Evolutionary conservation across 345 rosid genomes (phyloP).

Genomic region (Eucalyptus curtisii): DNA sequence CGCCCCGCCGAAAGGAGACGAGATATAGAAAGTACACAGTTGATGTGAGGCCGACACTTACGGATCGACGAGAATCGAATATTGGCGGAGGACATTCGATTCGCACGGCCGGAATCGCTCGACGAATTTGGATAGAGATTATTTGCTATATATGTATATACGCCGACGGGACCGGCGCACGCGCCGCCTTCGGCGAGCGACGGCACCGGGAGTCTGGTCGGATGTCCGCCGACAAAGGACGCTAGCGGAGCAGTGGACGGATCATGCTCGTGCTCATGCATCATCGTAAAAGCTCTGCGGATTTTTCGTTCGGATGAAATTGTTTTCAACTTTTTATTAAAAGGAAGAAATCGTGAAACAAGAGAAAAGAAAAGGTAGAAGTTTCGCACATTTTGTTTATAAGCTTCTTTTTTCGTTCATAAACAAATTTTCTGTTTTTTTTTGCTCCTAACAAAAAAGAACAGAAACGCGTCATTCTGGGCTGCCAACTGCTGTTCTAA

Average conservation of each 20-base stretch:
- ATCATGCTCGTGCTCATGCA: background rate
- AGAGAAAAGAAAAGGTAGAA: fast-evolving
- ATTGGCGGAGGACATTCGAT: background rate
- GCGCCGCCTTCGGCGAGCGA: no score
- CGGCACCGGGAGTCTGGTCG: background rate
- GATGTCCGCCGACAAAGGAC: background rate
- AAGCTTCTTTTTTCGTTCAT: no score
- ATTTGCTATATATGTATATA: background rate
- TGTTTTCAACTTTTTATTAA: background rate
- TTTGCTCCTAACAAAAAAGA: no score
- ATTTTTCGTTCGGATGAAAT: fast-evolving
- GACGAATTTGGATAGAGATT: background rate
- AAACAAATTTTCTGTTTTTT: no score
- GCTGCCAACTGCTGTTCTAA: no score
- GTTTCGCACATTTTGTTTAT: background rate
- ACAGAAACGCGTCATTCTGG: no score
- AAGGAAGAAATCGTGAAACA: background rate
- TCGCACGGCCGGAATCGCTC: background rate
- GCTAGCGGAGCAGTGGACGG: background rate
- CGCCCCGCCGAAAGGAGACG: background rate
- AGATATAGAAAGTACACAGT: background rate
- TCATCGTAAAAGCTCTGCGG: background rate
- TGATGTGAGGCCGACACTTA: background rate
- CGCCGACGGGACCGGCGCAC: background rate
- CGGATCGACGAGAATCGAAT: background rate